phyloP scores from a whole-genome alignment of 495 filamentous ascomycete genomes.

The Penicillium atrosanguineum region DNA sequence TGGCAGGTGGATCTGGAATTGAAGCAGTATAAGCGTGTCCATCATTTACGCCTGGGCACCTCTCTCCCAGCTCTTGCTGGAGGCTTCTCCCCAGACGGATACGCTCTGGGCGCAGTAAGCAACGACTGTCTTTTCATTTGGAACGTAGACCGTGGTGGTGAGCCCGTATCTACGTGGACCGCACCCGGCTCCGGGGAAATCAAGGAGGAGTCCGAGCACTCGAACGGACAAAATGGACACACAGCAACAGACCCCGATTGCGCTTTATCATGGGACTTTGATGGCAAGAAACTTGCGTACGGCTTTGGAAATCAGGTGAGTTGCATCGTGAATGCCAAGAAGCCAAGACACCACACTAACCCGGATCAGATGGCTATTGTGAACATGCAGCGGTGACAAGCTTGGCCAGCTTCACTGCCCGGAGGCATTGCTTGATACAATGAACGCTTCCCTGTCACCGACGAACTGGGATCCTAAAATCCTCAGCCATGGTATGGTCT shows the following conservation, averaged over 20 bases:
- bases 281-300: constrained; percentile 72
- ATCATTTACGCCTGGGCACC: constrained; percentile 42
- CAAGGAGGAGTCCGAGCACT: constrained; percentile 31
- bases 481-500: background rate
- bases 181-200: constrained; percentile 26
- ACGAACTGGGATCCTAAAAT: background rate
- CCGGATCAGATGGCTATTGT: constrained; percentile 40
- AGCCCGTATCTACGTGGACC: constrained; percentile 65
- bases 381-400: constrained; percentile 42
- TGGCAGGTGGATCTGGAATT: constrained; percentile 65
- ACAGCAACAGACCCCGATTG: constrained; percentile 34
- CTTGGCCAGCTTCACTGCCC: background rate
- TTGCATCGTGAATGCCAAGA: background rate
- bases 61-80: constrained; percentile 57
- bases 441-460: background rate
- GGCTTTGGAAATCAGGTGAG: constrained; percentile 68
- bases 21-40: constrained; percentile 57
- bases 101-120: constrained; percentile 66
- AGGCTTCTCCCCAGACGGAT: constrained; percentile 71
- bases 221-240: constrained; percentile 45
- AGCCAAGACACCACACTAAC: constrained; percentile 2
- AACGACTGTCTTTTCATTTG: constrained; percentile 65
- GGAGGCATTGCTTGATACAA: background rate
- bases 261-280: constrained; percentile 71
- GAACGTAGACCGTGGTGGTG: constrained; percentile 65